phyloP scores from a whole-genome alignment of 1,284 basidiomycete genomes.

The Grifola frondosa region DNA sequence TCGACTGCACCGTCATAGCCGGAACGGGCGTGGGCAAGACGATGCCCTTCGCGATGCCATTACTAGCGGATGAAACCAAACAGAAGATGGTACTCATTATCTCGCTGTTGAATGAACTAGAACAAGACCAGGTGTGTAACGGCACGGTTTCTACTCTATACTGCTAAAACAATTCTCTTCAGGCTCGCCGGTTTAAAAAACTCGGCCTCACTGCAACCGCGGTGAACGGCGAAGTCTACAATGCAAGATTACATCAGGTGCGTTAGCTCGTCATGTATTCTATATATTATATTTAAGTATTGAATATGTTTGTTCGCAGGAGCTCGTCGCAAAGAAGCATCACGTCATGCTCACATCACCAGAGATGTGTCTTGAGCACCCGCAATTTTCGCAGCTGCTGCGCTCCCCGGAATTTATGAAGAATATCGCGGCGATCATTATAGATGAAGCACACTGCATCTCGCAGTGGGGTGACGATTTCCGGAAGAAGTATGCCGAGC shows the following conservation, averaged over 20 bases:
- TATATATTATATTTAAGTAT: too few relatives aligned
- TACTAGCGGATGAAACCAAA: constrained; percentile 17
- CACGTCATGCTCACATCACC: constrained; percentile 40
- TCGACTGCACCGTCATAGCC: constrained; percentile 35
- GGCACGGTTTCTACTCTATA: too few relatives aligned
- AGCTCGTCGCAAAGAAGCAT: constrained; percentile 29
- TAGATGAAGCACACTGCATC: constrained; percentile 37
- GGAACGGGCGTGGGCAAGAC: constrained; percentile 37
- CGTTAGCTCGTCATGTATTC: too few relatives aligned
- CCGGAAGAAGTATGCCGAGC: constrained; percentile 16
- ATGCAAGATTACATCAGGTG: constrained; percentile 22
- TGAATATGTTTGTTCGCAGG: too few relatives aligned
- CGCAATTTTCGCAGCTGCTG: too few relatives aligned
- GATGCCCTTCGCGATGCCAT: constrained; percentile 34
- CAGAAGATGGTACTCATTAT: constrained; percentile 12
- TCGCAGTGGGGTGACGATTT: constrained; percentile 29
- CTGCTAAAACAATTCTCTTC: constrained; percentile 31
- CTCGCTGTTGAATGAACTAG: constrained; percentile 4
- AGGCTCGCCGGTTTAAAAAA: constrained; percentile 27
- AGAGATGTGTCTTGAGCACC: constrained; percentile 39
- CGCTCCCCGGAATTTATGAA: constrained; percentile 28
- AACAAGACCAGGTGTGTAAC: constrained; percentile 9
- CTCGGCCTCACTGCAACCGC: constrained; percentile 28
- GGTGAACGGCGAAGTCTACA: constrained; percentile 35
- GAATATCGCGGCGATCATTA: constrained; percentile 31